A percentile compares a stretch with the other conserved stretches of the same genome.
phyloP scores from a whole-genome alignment of 352 stramenopile species.

The Nothophytophthora sp. region DNA sequence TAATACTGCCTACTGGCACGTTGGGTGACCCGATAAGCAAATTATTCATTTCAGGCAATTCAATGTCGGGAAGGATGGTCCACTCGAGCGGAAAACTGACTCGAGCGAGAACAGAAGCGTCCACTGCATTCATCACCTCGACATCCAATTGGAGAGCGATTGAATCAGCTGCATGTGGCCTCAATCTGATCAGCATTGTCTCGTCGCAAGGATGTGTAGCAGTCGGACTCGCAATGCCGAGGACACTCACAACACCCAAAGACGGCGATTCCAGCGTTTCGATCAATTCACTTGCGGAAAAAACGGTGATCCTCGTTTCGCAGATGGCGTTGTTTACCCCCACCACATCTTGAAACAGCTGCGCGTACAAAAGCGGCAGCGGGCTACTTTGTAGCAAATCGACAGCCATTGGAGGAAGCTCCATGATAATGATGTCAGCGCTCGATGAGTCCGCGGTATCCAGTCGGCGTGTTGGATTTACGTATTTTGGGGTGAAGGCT shows the following conservation, averaged over 20 bases:
- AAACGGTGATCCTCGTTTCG: slow-evolving; percentile 13
- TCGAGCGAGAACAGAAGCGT: neutral
- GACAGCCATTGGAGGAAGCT: slow-evolving; percentile 4
- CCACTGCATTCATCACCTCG: neutral
- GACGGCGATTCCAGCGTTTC: slow-evolving; percentile 3
- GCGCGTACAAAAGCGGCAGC: slow-evolving; percentile 7
- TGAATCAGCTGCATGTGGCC: neutral
- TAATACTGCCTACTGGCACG: neutral
- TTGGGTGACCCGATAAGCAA: slow-evolving; percentile 16
- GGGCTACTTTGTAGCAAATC: slow-evolving; percentile 4
- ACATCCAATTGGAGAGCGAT: slow-evolving; percentile 4
- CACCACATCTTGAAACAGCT: neutral
- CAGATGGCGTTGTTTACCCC: neutral
- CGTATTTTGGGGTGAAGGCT: no score
- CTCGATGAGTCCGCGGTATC: neutral
- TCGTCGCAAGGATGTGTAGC: slow-evolving; percentile 9
- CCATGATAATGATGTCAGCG: neutral
- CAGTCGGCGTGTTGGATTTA: neutral
- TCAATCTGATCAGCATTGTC: neutral
- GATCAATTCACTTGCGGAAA: slow-evolving; percentile 5
- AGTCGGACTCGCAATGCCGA: slow-evolving; percentile 1
- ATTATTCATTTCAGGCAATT: neutral
- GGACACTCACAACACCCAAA: slow-evolving; percentile 8
- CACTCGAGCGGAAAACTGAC: slow-evolving; percentile 10
- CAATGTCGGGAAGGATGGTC: slow-evolving; percentile 4